These are phyloP conservation scores for Candida sakaeoensis DNA, from an alignment of 805 yeast species.

Conservation along the genomic window DNA sequence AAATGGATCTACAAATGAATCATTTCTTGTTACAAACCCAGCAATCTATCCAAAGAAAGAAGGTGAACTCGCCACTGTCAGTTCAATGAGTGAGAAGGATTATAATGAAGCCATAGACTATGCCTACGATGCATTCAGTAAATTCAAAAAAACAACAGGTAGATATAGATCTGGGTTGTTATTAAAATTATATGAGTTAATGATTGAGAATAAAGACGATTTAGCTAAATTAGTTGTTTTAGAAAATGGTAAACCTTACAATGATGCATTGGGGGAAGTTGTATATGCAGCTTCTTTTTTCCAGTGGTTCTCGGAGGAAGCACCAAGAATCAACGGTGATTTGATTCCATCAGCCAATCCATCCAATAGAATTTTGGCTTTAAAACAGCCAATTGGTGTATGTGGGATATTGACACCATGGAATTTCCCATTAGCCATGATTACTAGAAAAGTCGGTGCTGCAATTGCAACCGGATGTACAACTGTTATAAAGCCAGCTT, in stretches of 20 bases:
- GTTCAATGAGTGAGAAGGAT: constrained; percentile 49
- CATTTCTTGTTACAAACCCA: constrained; percentile 73
- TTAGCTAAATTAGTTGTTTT: constrained; percentile 59
- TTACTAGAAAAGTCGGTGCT: constrained; percentile 69
- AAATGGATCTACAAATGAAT: constrained; percentile 33
- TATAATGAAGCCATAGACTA: constrained; percentile 50
- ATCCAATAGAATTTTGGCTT: constrained; percentile 48
- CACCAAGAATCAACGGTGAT: constrained; percentile 69
- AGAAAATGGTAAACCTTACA: constrained; percentile 73
- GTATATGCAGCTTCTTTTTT: constrained; percentile 69
- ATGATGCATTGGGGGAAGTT: constrained; percentile 73
- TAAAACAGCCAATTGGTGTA: constrained; percentile 77
- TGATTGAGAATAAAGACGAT: constrained; percentile 58
- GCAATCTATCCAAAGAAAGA: constrained; percentile 44
- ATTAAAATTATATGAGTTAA: constrained; percentile 47
- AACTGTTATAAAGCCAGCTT: constrained; percentile 71
- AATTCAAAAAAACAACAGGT: constrained; percentile 51
- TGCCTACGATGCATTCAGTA: constrained; percentile 51
- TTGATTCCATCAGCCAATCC: constrained; percentile 52
- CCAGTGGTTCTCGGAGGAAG: constrained; percentile 87
- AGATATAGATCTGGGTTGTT: constrained; percentile 55
- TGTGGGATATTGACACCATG: constrained; percentile 79
- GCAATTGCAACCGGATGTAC: constrained; percentile 81
- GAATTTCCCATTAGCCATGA: constrained; percentile 83
- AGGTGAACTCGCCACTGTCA: constrained; percentile 47